Percentiles rank a stretch among this genome's conserved stretches.
Evolutionary conservation across 1,139 yeast species (phyloP).

Genomic region (Saccharomycopsis phalli): DNA sequence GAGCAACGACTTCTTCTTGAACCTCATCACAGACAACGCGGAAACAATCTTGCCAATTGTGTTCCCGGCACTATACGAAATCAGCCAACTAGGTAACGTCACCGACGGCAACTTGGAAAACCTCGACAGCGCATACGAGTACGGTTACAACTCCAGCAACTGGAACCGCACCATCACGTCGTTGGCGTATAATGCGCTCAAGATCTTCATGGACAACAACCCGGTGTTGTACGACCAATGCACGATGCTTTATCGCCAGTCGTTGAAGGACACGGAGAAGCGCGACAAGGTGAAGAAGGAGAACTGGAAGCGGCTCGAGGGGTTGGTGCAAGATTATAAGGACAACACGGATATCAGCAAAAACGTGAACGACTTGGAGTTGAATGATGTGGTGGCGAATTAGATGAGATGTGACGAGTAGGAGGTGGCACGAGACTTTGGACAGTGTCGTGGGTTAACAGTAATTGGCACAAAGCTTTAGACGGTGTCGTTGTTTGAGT

Average conservation of each 20-base stretch:
- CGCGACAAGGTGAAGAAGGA: slow-evolving; percentile 55
- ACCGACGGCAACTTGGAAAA: slow-evolving; percentile 3
- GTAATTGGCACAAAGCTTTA: too few relatives aligned
- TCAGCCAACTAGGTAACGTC: slow-evolving; percentile 25
- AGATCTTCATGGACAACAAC: slow-evolving; percentile 89
- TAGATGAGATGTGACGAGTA: too few relatives aligned
- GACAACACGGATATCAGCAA: slow-evolving; percentile 15
- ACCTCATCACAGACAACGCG: slow-evolving; percentile 81
- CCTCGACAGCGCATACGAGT: slow-evolving; percentile 16
- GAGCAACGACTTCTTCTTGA: slow-evolving; percentile 90
- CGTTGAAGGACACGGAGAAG: slow-evolving; percentile 55
- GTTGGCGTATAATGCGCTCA: slow-evolving; percentile 83
- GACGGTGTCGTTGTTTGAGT: too few relatives aligned
- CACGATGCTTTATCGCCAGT: slow-evolving; percentile 73
- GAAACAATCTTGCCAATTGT: slow-evolving; percentile 89
- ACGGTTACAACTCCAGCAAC: slow-evolving; percentile 24
- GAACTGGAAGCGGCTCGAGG: slow-evolving; percentile 70
- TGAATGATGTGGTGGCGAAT: slow-evolving; percentile 7
- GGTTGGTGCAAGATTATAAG: slow-evolving; percentile 40
- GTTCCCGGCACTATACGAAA: slow-evolving; percentile 82
- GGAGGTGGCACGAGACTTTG: too few relatives aligned
- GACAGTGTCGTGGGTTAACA: too few relatives aligned
- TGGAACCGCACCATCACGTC: slow-evolving; percentile 95
- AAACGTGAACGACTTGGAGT: slow-evolving; percentile 13
- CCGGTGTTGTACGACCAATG: slow-evolving; percentile 90